Evolutionary conservation across 352 stramenopile species (phyloP).

Genomic region (Blastocystis sp.): DNA sequence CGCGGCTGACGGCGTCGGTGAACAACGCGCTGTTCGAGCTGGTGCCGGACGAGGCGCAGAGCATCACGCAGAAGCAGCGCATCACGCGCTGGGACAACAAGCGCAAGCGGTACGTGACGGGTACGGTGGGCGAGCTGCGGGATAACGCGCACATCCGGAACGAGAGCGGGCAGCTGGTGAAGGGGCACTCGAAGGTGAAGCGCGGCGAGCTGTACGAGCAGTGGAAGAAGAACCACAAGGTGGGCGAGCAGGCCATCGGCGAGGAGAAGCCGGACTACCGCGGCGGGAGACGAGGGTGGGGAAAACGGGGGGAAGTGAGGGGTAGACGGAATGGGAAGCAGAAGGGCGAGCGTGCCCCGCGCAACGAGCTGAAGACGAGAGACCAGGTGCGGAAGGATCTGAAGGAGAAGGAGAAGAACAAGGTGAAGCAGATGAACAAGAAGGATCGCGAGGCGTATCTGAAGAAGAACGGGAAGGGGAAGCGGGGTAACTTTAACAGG

Average conservation of each 20-base stretch:
- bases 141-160: conserved; percentile 78
- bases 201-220: conserved; percentile 86
- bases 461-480: conserved; percentile 48
- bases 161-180: conserved; percentile 81
- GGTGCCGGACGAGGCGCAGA: conserved; percentile 77
- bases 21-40: not conserved
- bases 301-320: conserved; percentile 43
- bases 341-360: not conserved
- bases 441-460: conserved; percentile 28
- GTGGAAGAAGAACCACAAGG: conserved; percentile 79
- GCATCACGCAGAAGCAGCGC: conserved; percentile 92
- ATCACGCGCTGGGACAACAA: conserved; percentile 97
- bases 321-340: conserved; percentile 3
- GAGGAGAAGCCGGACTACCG: not conserved
- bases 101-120: conserved; percentile 93
- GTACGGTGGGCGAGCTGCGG: conserved; percentile 82
- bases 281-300: not conserved
- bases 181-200: conserved; percentile 70
- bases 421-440: conserved; percentile 70
- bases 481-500: not conserved
- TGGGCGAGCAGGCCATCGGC: not conserved
- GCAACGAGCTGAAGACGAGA: conserved; percentile 70
- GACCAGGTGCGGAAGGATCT: conserved; percentile 53
- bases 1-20: not conserved
- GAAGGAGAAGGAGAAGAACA: conserved; percentile 64